These are phyloP conservation scores for Fusarium siculi DNA, from an alignment of 2,329 filamentous ascomycete genomes.

Conservation along the genomic window DNA sequence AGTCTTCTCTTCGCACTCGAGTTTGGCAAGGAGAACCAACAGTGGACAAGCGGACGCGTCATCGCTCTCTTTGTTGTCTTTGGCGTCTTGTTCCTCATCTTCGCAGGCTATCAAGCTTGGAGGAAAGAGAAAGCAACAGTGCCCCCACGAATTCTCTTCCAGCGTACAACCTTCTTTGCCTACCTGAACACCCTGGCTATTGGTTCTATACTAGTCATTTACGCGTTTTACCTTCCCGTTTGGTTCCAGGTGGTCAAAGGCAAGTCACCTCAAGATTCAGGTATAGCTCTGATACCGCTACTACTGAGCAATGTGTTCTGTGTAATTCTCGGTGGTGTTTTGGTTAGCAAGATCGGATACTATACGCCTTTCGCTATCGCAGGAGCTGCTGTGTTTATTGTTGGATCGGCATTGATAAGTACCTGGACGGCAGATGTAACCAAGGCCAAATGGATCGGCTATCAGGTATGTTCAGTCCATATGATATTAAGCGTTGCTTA, in stretches of 20 bases:
- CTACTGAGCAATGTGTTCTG: constrained; percentile 10
- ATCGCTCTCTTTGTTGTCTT: constrained; percentile 20
- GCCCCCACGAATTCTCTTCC: not conserved
- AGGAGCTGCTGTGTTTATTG: not conserved
- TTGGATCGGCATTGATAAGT: not conserved
- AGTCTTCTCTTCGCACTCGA: constrained; percentile 21
- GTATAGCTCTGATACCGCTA: not conserved
- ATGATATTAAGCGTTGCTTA: not conserved
- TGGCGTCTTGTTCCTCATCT: not conserved
- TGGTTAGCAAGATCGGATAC: constrained; percentile 10
- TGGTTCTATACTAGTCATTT: constrained; percentile 3
- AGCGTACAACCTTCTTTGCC: not conserved
- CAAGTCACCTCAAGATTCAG: not conserved
- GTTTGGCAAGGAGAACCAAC: constrained; percentile 3
- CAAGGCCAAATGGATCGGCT: constrained; percentile 7
- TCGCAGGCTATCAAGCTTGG: constrained; percentile 16
- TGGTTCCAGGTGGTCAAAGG: constrained; percentile 28
- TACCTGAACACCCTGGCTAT: not conserved
- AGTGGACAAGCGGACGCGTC: not conserved
- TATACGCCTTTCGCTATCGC: constrained; percentile 10
- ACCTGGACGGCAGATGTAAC: constrained; percentile 9
- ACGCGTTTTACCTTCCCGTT: constrained; percentile 17
- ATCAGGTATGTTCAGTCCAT: not conserved
- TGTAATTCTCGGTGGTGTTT: constrained; percentile 12
- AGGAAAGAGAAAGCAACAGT: constrained; percentile 10